A percentile compares a stretch with the other conserved stretches of the same genome.
These are phyloP conservation scores for Aspergillus hancockii DNA, from an alignment of 495 filamentous ascomycete species.

Conservation along the genomic window DNA sequence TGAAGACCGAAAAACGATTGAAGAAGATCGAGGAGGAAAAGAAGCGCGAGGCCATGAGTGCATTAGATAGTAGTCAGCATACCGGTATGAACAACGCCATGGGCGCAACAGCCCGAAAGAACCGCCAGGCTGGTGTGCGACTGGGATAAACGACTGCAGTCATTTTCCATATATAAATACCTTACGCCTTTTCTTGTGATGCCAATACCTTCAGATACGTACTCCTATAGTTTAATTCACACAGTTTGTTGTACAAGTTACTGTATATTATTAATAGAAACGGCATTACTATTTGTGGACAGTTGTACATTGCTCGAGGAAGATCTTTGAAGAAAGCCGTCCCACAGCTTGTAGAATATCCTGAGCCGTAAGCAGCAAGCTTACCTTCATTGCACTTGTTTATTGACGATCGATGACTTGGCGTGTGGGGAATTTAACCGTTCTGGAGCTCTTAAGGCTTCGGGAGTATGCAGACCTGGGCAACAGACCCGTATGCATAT, in stretches of 20 bases:
- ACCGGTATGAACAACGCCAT: slow-evolving; percentile 81
- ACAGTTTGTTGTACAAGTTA: slow-evolving; percentile 6
- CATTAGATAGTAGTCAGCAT: slow-evolving; percentile 77
- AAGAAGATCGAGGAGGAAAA: slow-evolving; percentile 98
- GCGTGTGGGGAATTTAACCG: slow-evolving; percentile 37
- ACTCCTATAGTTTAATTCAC: slow-evolving; percentile 3
- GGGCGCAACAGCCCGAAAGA: slow-evolving; percentile 73
- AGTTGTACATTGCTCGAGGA: neutral
- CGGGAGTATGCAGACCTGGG: neutral
- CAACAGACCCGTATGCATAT: neutral
- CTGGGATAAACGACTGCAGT: slow-evolving; percentile 55
- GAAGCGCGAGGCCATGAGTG: slow-evolving; percentile 76
- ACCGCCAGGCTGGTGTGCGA: slow-evolving; percentile 84
- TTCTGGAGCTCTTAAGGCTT: neutral
- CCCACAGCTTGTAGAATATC: neutral
- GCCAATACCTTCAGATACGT: neutral
- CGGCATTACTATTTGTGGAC: neutral
- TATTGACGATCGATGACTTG: slow-evolving; percentile 20
- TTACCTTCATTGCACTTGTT: slow-evolving; percentile 1
- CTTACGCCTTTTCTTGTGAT: neutral
- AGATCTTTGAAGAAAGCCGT: neutral
- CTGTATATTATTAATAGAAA: slow-evolving; percentile 5
- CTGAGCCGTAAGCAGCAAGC: neutral
- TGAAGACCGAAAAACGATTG: slow-evolving; percentile 94
- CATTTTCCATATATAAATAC: neutral